Evolutionary conservation across 805 yeast genomes (phyloP), one percentile per base, ranked within the genome.

Genomic region (Nakazawaea anatomiae): DNA sequence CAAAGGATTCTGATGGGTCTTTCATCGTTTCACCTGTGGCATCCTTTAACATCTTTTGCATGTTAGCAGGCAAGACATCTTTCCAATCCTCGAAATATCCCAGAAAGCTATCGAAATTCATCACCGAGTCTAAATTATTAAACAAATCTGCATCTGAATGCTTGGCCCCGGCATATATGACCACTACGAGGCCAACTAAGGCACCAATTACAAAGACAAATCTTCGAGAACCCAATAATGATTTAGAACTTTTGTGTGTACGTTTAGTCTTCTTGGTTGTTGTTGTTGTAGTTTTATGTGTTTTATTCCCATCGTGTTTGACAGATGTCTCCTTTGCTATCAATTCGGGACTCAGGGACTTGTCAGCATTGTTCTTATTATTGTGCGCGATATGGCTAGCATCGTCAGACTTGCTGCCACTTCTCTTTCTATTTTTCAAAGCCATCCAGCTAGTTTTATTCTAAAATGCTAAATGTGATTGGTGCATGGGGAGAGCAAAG

Each of bases 1-100:
- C 89, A 70, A 94, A 94, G 46, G 91, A 82, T 54, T 89, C 96
- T 5, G 89, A 79, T 5, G 86, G 74, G 39, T 84, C 85, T 25
- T 73, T 72, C 32, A 74, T 63, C 7, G 60, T 60, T 10, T 69
- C 72, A n/a, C 70, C 59, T 44, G 74, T 74, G n/a, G 81, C 68
- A 50, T 82, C 85, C 25, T 74, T 70, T 35, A 91, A 68, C 40
- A 88, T 78, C 6, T 77, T 71, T 48, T 80, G 77, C 12, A 91
- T 60, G 1, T 84, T 73, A 1, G 72, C 68, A 2, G 97, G 97
- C n/a, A 91, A 68, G 27, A 75, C 71, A 28, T 81, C 88, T 52
- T 78, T 80, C 89, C 92, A 84, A 52, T 85, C 92, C 35, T 81
- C 87, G 50, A 85, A 69, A 54, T 78, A 75, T 25, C 73, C 84